These are phyloP conservation scores for Alternaria arbusti DNA, from an alignment of 2,329 filamentous ascomycete genomes.

Conservation along the genomic window DNA sequence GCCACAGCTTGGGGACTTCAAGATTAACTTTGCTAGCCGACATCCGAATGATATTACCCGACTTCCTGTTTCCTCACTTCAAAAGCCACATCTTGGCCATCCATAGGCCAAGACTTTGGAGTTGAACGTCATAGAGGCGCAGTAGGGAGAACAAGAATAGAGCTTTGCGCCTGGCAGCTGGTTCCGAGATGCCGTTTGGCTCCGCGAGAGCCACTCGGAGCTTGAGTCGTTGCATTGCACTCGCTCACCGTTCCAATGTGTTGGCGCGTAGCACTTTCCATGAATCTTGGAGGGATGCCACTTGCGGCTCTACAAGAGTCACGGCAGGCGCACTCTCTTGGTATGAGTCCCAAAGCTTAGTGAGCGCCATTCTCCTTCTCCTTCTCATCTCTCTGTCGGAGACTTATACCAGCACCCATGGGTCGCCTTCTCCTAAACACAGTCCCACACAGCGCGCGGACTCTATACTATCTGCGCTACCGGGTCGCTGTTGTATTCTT, in stretches of 20 bases:
- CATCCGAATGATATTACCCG: background rate
- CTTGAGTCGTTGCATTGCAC: background rate
- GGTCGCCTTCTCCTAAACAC: conserved; percentile 9
- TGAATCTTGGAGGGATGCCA: background rate
- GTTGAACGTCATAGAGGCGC: background rate
- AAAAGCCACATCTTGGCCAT: background rate
- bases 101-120: background rate
- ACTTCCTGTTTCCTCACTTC: background rate
- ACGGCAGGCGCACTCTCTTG: background rate
- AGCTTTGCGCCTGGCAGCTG: background rate
- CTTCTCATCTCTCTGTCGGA: background rate
- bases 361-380: background rate
- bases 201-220: background rate
- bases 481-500: conserved; percentile 21
- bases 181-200: background rate
- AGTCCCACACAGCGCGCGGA: conserved; percentile 11
- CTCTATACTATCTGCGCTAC: conserved; percentile 10
- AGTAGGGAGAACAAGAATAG: background rate
- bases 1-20: background rate
- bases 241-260: background rate
- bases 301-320: background rate
- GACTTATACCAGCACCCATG: conserved; percentile 6
- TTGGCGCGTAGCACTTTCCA: background rate
- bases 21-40: conserved; percentile 6
- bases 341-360: background rate